Evolutionary conservation across 306 rosid genomes (phyloP).

Genomic region (Fragaria iinumae): DNA sequence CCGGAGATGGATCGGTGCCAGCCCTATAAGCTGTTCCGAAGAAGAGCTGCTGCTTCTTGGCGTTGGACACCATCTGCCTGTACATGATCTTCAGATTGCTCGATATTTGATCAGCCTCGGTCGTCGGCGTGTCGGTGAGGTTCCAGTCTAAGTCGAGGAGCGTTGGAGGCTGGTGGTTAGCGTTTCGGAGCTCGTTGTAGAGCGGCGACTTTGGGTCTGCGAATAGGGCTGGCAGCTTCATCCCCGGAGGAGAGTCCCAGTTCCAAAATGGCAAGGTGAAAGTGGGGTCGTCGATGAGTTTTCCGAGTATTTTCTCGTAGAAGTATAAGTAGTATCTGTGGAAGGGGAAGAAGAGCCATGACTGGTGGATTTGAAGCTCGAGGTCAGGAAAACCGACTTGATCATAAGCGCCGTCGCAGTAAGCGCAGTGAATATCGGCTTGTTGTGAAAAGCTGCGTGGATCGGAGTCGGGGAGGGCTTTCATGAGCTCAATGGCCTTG

Average conservation of each 20-base stretch:
- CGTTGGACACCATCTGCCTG: constrained; percentile 61
- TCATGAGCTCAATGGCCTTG: constrained; percentile 59
- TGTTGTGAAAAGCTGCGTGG: constrained; percentile 69
- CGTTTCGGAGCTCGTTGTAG: constrained; percentile 40
- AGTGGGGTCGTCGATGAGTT: constrained; percentile 56
- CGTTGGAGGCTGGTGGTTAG: constrained; percentile 53
- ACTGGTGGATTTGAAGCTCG: constrained; percentile 65
- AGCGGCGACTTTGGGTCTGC: constrained; percentile 45
- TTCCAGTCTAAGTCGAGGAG: constrained; percentile 45
- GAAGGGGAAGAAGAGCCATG: constrained; percentile 82
- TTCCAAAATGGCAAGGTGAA: constrained; percentile 81
- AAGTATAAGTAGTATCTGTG: constrained; percentile 75
- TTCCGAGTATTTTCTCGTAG: constrained; percentile 64
- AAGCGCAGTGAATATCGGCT: constrained; percentile 79
- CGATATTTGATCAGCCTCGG: not conserved
- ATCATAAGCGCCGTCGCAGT: constrained; percentile 70
- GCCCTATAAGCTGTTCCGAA: constrained; percentile 53
- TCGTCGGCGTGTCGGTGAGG: not conserved
- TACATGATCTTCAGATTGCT: constrained; percentile 57
- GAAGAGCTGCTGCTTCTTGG: constrained; percentile 42
- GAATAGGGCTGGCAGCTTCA: constrained; percentile 55
- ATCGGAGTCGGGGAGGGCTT: constrained; percentile 48
- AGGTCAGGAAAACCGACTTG: constrained; percentile 61
- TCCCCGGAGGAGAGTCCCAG: constrained; percentile 60
- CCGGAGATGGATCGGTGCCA: constrained; percentile 51